Conservation (phyloP, 2,329 filamentous ascomycete species). For the Calonectria pteridis region DNA sequence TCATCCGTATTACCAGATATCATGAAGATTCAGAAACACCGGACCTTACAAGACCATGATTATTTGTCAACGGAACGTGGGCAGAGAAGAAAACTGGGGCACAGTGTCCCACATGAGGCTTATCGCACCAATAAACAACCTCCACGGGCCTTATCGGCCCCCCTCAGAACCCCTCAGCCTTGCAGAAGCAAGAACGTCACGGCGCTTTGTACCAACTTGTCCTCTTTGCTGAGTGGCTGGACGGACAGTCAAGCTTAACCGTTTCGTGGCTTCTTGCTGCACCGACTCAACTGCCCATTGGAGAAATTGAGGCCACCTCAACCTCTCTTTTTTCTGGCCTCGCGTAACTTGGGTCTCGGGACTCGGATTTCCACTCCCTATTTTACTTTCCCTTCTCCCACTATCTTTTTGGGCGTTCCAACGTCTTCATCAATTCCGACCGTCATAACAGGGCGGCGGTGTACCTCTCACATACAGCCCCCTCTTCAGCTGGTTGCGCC, state of each 20-base stretch:
- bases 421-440: constrained; percentile 30
- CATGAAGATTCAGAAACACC: constrained; percentile 18
- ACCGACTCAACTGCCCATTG: constrained; percentile 30
- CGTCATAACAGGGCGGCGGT: constrained; percentile 24
- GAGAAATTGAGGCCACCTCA: constrained; percentile 52
- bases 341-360: constrained; percentile 28
- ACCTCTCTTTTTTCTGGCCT: constrained; percentile 42
- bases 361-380: constrained; percentile 1
- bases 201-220: constrained; percentile 50
- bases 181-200: constrained; percentile 42
- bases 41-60: not conserved
- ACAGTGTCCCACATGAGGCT: constrained; percentile 18
- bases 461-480: constrained; percentile 26
- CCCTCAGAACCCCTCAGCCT: constrained; percentile 36
- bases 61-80: constrained; percentile 36
- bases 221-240: constrained; percentile 49
- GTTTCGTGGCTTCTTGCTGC: constrained; percentile 47
- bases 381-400: constrained; percentile 16
- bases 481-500: constrained; percentile 33
- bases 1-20: constrained; percentile 15
- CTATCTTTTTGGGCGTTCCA: constrained; percentile 24
- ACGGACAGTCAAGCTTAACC: constrained; percentile 36
- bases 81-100: constrained; percentile 27
- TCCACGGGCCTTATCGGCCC: constrained; percentile 1
- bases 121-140: constrained; percentile 40